Evolutionary conservation across 2,329 filamentous ascomycete genomes (phyloP), one percentile per base, ranked within the genome.

Genomic region (Penicillium sp.): DNA sequence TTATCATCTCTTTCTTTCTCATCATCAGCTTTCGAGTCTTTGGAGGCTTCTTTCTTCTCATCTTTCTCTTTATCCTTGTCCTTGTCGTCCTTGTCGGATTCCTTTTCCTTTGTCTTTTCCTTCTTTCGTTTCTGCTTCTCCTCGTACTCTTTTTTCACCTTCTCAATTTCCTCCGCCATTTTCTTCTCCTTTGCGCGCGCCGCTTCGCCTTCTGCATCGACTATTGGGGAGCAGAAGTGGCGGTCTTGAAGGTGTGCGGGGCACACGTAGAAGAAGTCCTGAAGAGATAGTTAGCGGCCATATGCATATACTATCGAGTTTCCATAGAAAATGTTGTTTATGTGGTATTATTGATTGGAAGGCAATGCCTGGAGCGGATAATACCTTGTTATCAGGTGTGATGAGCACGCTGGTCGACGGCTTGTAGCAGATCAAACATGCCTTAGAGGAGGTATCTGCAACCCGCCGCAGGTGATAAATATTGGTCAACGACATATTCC

Each of bases 261-360:
- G 64, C 94, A 99, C 37, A 95, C 84, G 69, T 95, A 97, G 77
- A 99, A 97, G 74, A 91, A 95, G 69, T 96, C 91, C 84, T 87
- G 41, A 13, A 13, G 26, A 17, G 17, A 34, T 9, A 17, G 20
- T 58, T 15, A 61, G 51, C 24, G 8, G 26, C 12, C 21, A 1
- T 4, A 21, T 29, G 6, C 2, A 48, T 23, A 29, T 15, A 30
- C 13, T 36, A 29, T 20, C 12, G 7, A 29, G 17, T 13, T 13
- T 13, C 5, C 4, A 15, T 21, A 6, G 17, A 3, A 4, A 13
- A 8, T n/a, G 1, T 10, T 4, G 12, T 27, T 13, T 15, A 17
- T 21, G 2, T 29, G 39, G 21, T n/a, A 24, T 1, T 12, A 29
- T 18, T n/a, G n/a, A n/a, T n/a, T n/a, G n/a, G n/a, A n/a, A 18